Percentiles rank a stretch among this genome's conserved stretches.
phyloP scores from a whole-genome alignment of 208 protist genomes.

The Trypanosomatidae sp. region DNA sequence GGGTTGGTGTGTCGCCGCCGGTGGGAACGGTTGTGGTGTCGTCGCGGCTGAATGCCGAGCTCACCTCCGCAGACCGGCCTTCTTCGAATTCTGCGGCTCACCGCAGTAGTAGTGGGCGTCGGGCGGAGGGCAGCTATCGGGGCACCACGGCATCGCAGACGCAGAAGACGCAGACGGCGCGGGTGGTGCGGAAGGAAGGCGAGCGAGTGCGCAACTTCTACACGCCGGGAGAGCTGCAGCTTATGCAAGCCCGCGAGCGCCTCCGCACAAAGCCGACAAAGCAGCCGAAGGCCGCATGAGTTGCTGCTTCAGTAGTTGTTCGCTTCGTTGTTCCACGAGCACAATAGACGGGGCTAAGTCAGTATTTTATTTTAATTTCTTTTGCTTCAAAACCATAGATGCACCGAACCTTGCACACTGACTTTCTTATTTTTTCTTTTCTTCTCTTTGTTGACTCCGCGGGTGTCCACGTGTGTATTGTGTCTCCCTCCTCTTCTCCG shows the following conservation, averaged over 20 bases:
- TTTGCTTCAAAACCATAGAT: too few relatives aligned
- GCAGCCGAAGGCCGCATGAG: too few relatives aligned
- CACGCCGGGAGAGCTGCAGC: conserved; percentile 69
- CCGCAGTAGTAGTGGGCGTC: background rate
- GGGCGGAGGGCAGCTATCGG: conserved; percentile 5
- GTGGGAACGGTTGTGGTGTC: conserved; percentile 43
- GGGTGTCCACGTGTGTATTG: too few relatives aligned
- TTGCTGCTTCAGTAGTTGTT: background rate
- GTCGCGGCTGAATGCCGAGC: conserved; percentile 36
- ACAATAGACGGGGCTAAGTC: too few relatives aligned
- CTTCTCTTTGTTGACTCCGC: too few relatives aligned
- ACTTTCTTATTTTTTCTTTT: too few relatives aligned
- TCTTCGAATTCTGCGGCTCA: background rate
- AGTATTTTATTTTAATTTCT: too few relatives aligned
- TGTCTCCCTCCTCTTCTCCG: too few relatives aligned
- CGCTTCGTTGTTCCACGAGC: background rate
- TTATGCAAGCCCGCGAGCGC: conserved; percentile 62
- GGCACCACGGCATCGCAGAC: conserved; percentile 21
- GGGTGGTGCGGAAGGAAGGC: conserved; percentile 17
- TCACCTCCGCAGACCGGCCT: too few relatives aligned
- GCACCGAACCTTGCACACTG: too few relatives aligned
- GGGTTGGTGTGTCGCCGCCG: conserved; percentile 34
- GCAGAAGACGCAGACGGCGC: conserved; percentile 17
- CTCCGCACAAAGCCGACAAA: conserved; percentile 29
- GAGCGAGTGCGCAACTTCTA: conserved; percentile 19